Evolutionary conservation across 164 flowering plant species (phyloP).

Genomic region (Macadamia tetraphylla): DNA sequence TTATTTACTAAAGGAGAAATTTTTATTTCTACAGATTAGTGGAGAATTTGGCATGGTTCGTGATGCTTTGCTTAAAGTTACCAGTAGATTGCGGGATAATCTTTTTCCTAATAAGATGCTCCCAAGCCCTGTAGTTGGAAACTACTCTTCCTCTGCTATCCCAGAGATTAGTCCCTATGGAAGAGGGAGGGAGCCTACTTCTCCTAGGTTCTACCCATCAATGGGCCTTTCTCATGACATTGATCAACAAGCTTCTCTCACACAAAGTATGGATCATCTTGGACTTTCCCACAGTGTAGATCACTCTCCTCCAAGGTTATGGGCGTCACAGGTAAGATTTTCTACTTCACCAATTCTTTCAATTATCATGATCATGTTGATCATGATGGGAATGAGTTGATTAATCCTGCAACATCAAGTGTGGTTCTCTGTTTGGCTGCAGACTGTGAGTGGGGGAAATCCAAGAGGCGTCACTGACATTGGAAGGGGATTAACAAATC

Average conservation of each 20-base stretch:
- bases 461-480: constrained; percentile 30
- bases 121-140: constrained; percentile 30
- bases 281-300: constrained; percentile 39
- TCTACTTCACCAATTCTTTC: background rate
- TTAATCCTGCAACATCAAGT: background rate
- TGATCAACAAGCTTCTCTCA: constrained; percentile 27
- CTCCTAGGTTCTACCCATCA: constrained; percentile 26
- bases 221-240: constrained; percentile 27
- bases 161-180: constrained; percentile 37
- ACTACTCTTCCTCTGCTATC: constrained; percentile 23
- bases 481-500: constrained; percentile 43
- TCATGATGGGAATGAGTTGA: too few species aligned
- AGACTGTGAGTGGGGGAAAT: constrained; percentile 36
- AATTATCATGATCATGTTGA: background rate
- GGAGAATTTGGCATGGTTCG: constrained; percentile 66
- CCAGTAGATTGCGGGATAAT: constrained; percentile 64
- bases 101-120: constrained; percentile 29
- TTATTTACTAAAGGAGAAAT: background rate
- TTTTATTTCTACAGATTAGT: constrained; percentile 43
- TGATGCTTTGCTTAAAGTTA: constrained; percentile 66
- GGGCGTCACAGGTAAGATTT: constrained; percentile 53
- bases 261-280: constrained; percentile 42
- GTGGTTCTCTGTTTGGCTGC: constrained; percentile 18
- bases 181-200: constrained; percentile 35
- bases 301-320: constrained; percentile 32